phyloP scores from a whole-genome alignment of 768 basidiomycete genomes.

The Tylopilus plumbeoviolaceoides region DNA sequence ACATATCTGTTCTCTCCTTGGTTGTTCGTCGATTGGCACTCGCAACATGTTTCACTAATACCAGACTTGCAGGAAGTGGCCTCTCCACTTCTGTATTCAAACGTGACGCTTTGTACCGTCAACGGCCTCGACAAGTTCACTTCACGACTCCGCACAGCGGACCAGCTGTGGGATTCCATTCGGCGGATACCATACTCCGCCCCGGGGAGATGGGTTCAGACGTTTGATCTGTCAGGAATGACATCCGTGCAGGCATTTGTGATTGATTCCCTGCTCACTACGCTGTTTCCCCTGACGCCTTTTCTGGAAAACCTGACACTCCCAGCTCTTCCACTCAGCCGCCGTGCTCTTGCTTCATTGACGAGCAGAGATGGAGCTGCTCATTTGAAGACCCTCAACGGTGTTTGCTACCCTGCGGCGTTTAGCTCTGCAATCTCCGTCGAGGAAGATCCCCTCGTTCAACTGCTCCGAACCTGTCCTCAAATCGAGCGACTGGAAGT shows the following conservation, averaged over 20 bases:
- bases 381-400: slow-evolving; percentile 49
- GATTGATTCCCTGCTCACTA: slow-evolving; percentile 61
- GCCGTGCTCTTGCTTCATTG: slow-evolving; percentile 51
- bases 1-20: not conserved
- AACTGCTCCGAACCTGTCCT: slow-evolving; percentile 49
- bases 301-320: slow-evolving; percentile 54
- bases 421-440: slow-evolving; percentile 22
- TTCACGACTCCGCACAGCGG: slow-evolving; percentile 54
- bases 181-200: slow-evolving; percentile 82
- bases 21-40: not conserved
- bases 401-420: slow-evolving; percentile 48
- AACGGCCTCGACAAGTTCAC: slow-evolving; percentile 53
- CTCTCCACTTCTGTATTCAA: slow-evolving; percentile 64
- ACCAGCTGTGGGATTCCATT: slow-evolving; percentile 84
- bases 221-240: slow-evolving; percentile 64
- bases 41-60: slow-evolving; percentile 12
- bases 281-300: slow-evolving; percentile 63
- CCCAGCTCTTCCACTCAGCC: slow-evolving; percentile 56
- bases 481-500: slow-evolving; percentile 63
- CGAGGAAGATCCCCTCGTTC: slow-evolving; percentile 53
- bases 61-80: slow-evolving; percentile 49
- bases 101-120: slow-evolving; percentile 42
- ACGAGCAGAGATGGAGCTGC: slow-evolving; percentile 46
- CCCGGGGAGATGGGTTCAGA: slow-evolving; percentile 84
- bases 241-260: slow-evolving; percentile 43